Evolutionary conservation across 306 rosid genomes (phyloP), one percentile per base, ranked within the genome.

Genomic region (Alnus rubra): DNA sequence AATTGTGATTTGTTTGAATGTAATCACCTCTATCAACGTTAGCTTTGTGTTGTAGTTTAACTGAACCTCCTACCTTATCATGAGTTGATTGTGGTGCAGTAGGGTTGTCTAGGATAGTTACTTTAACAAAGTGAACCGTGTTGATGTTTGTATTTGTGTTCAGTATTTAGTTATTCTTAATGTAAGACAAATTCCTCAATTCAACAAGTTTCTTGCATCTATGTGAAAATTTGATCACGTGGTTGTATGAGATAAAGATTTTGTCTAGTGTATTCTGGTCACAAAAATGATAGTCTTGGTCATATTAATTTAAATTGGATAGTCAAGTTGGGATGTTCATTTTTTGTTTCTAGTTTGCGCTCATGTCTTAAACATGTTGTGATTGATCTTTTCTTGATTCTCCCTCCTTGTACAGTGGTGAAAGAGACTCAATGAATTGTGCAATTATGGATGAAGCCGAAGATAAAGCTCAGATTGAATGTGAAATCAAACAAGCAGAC

Each of bases 381-480:
- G n/a, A n/a, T n/a, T n/a, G n/a, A n/a, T n/a, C n/a, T n/a, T n/a
- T n/a, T n/a, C n/a, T n/a, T n/a, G n/a, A n/a, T 28, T 11, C 8
- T 71, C 48, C 56, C 1, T 33, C 23, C 49, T 28, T 48, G 39
- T 76, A 77, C 90, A 92, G 92, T 80, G 93, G 97, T 39, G 97
- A 96, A 45, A 85, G 92, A 64, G 97, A 94, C 75, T 88, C 1
- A 87, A n/a, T 15, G 28, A 65, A 3, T 65, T 12, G 33, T 65
- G 48, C 18, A 62, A 62, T 30, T 64, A n/a, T 7, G 28, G 48
- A 64, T 47, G 71, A 64, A 35, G 71, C 23, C 5, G 5, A 5
- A 64, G 71, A 15, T 3, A 16, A 48, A n/a, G n/a, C n/a, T 35
- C 47, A 33, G 47, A 35, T 15, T 33, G 69, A 4, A 14, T 13